These are phyloP conservation scores for Sporobolomyces phaffii DNA, from an alignment of 768 basidiomycete genomes.

Conservation along the genomic window DNA sequence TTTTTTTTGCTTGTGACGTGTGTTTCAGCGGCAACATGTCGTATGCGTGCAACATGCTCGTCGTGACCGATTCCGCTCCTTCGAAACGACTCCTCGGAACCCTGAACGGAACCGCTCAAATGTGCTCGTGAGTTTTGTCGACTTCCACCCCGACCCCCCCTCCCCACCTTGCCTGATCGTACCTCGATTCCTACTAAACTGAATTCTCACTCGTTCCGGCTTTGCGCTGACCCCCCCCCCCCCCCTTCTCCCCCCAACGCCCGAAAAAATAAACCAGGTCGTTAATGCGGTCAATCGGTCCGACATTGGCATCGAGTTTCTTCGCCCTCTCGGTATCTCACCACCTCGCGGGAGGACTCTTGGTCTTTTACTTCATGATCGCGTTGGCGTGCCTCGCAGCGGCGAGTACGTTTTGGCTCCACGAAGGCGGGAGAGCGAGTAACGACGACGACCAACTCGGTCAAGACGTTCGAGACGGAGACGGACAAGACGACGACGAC, in stretches of 20 bases:
- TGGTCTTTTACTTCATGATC: slow-evolving; percentile 29
- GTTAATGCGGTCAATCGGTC: slow-evolving; percentile 31
- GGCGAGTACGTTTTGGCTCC: slow-evolving; percentile 1
- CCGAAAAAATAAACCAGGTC: slow-evolving; percentile 16
- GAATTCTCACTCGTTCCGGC: too few species aligned
- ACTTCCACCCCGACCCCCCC: neutral
- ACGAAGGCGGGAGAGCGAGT: slow-evolving; percentile 21
- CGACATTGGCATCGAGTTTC: slow-evolving; percentile 22
- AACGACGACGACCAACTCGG: slow-evolving; percentile 3
- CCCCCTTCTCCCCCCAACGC: too few species aligned
- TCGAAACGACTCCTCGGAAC: slow-evolving; percentile 27
- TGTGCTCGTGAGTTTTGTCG: slow-evolving; percentile 19
- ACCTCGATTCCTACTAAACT: too few species aligned
- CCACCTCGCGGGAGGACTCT: slow-evolving; percentile 4
- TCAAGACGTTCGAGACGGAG: too few species aligned
- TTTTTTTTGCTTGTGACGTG: too few species aligned
- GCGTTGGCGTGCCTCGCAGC: neutral
- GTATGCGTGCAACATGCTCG: slow-evolving; percentile 36
- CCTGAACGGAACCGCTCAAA: slow-evolving; percentile 35
- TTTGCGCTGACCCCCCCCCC: too few species aligned
- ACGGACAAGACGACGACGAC: too few species aligned
- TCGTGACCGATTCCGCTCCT: slow-evolving; percentile 29
- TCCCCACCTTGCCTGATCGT: too few species aligned
- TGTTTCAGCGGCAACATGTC: slow-evolving; percentile 15
- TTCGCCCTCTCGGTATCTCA: slow-evolving; percentile 28